Evolutionary conservation across 257 asterid species (phyloP).

Genomic region (Plectranthus barbatus): DNA sequence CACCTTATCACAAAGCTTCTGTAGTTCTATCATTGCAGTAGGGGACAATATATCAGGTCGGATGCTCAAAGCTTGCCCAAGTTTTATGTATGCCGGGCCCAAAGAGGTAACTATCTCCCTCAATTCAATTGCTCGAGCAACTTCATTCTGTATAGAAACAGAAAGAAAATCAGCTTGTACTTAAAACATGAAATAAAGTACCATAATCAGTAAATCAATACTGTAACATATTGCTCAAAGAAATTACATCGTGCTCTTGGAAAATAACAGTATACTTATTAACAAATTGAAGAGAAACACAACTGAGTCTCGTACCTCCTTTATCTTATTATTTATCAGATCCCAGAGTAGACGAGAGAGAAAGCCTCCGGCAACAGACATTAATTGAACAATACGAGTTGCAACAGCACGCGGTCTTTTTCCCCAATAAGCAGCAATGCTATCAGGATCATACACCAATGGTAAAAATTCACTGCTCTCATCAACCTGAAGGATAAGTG

Average conservation of each 20-base stretch:
- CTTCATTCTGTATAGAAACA: constrained; percentile 62
- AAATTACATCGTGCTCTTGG: not conserved
- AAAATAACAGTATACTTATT: not conserved
- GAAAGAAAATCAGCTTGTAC: constrained; percentile 5
- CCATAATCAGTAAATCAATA: not conserved
- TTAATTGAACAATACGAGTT: constrained; percentile 81
- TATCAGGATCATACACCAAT: constrained; percentile 79
- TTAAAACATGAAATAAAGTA: not conserved
- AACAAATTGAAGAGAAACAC: not conserved
- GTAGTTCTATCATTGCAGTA: constrained; percentile 84
- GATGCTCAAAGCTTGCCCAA: constrained; percentile 98
- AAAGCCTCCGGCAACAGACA: constrained; percentile 96
- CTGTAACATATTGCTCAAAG: too few relatives aligned
- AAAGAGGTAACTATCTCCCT: constrained; percentile 95
- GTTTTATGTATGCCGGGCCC: constrained; percentile 99
- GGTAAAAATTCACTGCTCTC: constrained; percentile 98
- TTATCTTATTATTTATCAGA: constrained; percentile 69
- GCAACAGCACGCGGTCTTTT: constrained; percentile 96
- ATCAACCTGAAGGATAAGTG: constrained; percentile 54
- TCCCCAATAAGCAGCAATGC: constrained; percentile 88
- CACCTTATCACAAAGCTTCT: constrained; percentile 99
- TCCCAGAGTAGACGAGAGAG: constrained; percentile 81
- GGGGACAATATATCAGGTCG: constrained; percentile 97
- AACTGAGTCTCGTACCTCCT: constrained; percentile 47
- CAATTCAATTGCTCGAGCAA: constrained; percentile 90